Evolutionary conservation across 2,329 filamentous ascomycete species (phyloP).

Genomic region (Curvularia lunata): DNA sequence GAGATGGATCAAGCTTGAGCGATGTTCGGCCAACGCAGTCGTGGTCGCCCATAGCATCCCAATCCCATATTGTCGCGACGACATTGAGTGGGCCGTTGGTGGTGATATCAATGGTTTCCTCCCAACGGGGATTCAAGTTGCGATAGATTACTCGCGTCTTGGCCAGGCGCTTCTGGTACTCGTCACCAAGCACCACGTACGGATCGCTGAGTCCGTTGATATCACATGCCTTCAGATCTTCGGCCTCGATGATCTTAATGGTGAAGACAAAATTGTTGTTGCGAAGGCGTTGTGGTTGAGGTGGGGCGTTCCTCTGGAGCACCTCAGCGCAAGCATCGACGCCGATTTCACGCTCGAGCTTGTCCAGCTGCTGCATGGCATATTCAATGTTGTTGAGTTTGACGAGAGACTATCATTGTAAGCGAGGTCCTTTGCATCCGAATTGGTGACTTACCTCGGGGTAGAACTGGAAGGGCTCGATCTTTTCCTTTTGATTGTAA

Average conservation of each 20-base stretch:
- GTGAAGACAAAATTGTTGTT: constrained; percentile 95
- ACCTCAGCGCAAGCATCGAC: constrained; percentile 88
- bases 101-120: constrained; percentile 95
- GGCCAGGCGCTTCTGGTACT: constrained; percentile 94
- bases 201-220: constrained; percentile 93
- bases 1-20: constrained; percentile 94
- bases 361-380: constrained; percentile 89
- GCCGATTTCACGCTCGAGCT: constrained; percentile 86
- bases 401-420: constrained; percentile 75
- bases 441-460: constrained; percentile 70
- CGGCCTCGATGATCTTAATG: constrained; percentile 96
- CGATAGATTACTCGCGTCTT: constrained; percentile 93
- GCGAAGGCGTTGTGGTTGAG: constrained; percentile 69
- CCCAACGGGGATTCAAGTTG: constrained; percentile 93
- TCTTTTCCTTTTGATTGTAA: constrained; percentile 88
- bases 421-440: neutral
- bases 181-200: constrained; percentile 94
- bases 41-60: constrained; percentile 95
- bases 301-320: constrained; percentile 75
- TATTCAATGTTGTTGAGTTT: constrained; percentile 98
- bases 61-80: constrained; percentile 97
- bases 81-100: constrained; percentile 91
- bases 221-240: constrained; percentile 98
- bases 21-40: constrained; percentile 98
- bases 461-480: constrained; percentile 96